Evolutionary conservation across 2,329 filamentous ascomycete species (phyloP).

Genomic region (Pyricularia grisea): DNA sequence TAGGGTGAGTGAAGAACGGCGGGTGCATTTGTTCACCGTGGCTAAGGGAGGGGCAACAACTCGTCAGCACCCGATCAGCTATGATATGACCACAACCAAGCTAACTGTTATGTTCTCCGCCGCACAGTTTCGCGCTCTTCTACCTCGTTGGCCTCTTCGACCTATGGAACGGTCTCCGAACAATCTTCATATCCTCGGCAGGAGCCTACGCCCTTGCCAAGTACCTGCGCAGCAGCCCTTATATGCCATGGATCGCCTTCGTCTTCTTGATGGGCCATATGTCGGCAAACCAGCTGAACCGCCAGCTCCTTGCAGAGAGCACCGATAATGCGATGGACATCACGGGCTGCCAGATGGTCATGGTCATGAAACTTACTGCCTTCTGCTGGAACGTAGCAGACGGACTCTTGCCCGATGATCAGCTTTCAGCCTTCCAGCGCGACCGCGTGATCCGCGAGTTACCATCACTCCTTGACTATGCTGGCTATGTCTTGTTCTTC

Average conservation of each 20-base stretch:
- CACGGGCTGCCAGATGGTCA: conserved; percentile 93
- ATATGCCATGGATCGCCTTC: conserved; percentile 98
- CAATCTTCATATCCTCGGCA: conserved; percentile 67
- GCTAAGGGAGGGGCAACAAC: not conserved
- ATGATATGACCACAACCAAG: not conserved
- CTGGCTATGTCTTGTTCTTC: conserved; percentile 92
- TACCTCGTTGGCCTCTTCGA: conserved; percentile 92
- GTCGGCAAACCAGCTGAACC: conserved; percentile 78
- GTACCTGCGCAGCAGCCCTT: conserved; percentile 67
- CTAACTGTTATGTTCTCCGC: not conserved
- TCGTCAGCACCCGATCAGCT: conserved; percentile 3
- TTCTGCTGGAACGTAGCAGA: conserved; percentile 99
- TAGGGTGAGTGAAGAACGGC: conserved; percentile 43
- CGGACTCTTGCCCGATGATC: conserved; percentile 66
- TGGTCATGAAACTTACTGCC: conserved; percentile 93
- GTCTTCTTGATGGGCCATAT: conserved; percentile 92
- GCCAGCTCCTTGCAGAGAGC: conserved; percentile 53
- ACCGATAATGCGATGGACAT: conserved; percentile 66
- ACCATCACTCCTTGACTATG: conserved; percentile 69
- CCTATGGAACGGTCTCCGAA: conserved; percentile 74
- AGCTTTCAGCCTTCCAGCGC: conserved; percentile 81
- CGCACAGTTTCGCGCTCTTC: conserved; percentile 64
- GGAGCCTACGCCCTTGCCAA: conserved; percentile 78
- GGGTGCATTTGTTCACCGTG: not conserved
- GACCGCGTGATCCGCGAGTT: conserved; percentile 68